Conservation (phyloP, 2,329 filamentous ascomycete species). For the Trichoderma sp. region DNA sequence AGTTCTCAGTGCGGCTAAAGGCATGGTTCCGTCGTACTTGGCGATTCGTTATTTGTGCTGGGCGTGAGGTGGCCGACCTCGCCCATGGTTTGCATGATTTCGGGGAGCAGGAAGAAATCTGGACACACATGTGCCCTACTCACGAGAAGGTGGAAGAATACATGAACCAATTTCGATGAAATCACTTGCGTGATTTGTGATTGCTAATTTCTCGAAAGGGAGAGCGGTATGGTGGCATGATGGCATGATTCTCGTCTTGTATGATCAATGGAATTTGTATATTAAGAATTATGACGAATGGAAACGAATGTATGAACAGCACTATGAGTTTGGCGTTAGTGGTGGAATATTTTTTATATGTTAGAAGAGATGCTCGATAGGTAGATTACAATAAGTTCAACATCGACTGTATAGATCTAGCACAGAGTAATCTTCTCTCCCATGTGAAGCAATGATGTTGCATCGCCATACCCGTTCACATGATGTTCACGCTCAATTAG, state of each 20-base stretch:
- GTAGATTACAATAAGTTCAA: not conserved
- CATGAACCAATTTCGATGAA: conserved; percentile 10
- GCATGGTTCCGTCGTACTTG: conserved; percentile 45
- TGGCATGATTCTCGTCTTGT: not conserved
- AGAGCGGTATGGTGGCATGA: not conserved
- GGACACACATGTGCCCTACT: conserved; percentile 29
- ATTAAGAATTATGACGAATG: not conserved
- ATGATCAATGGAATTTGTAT: not conserved
- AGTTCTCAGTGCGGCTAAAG: conserved; percentile 53
- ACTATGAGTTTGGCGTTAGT: not conserved
- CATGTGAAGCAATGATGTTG: not conserved
- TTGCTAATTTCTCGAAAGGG: not conserved
- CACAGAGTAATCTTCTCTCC: not conserved
- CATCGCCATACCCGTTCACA: not conserved
- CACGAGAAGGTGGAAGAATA: conserved; percentile 9
- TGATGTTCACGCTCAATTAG: not conserved
- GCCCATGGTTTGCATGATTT: conserved; percentile 27
- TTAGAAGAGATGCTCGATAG: not conserved
- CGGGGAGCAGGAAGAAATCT: conserved; percentile 28
- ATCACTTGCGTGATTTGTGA: not conserved
- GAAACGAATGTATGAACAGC: not conserved
- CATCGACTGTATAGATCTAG: not conserved
- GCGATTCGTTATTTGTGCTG: conserved; percentile 12
- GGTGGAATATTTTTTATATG: not conserved
- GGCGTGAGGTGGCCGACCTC: conserved; percentile 22